Percentiles rank a stretch among this genome's conserved stretches.
phyloP scores from a whole-genome alignment of 2,329 filamentous ascomycete genomes.

The Talaromyces piceae region DNA sequence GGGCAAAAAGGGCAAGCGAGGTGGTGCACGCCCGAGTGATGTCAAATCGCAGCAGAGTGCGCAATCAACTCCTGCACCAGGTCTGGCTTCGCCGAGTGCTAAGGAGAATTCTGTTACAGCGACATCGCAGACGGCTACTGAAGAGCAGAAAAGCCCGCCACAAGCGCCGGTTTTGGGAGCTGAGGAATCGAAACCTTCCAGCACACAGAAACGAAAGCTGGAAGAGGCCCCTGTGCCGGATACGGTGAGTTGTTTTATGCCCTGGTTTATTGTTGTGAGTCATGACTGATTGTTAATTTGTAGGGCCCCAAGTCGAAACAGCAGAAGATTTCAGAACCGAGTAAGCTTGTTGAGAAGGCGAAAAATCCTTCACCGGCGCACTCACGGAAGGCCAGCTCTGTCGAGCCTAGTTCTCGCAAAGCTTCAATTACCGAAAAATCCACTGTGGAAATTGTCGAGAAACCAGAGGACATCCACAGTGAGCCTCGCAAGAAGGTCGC shows the following conservation, averaged over 20 bases:
- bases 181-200: constrained; percentile 13
- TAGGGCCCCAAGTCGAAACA: constrained; percentile 38
- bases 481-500: constrained; percentile 61
- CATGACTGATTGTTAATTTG: constrained; percentile 18
- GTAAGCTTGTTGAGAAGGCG: constrained; percentile 16
- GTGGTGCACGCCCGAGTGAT: constrained; percentile 59
- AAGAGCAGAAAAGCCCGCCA: constrained; percentile 23
- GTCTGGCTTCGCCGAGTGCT: constrained; percentile 16
- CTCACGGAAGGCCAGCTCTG: constrained; percentile 27
- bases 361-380: constrained; percentile 20
- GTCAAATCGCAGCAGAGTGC: constrained; percentile 33
- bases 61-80: constrained; percentile 18
- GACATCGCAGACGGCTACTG: constrained; percentile 16
- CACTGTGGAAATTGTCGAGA: constrained; percentile 25
- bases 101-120: constrained; percentile 9
- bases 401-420: constrained; percentile 20
- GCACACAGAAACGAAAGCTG: constrained; percentile 39
- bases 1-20: constrained; percentile 53
- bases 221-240: constrained; percentile 25
- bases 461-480: constrained; percentile 49
- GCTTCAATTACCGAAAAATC: constrained; percentile 24
- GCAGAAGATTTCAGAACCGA: constrained; percentile 27
- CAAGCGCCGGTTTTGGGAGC: constrained; percentile 14
- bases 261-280: neutral
- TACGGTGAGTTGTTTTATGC: constrained; percentile 19